Conservation (phyloP, 352 stramenopile genomes). For the Peronospora belbahrii region DNA sequence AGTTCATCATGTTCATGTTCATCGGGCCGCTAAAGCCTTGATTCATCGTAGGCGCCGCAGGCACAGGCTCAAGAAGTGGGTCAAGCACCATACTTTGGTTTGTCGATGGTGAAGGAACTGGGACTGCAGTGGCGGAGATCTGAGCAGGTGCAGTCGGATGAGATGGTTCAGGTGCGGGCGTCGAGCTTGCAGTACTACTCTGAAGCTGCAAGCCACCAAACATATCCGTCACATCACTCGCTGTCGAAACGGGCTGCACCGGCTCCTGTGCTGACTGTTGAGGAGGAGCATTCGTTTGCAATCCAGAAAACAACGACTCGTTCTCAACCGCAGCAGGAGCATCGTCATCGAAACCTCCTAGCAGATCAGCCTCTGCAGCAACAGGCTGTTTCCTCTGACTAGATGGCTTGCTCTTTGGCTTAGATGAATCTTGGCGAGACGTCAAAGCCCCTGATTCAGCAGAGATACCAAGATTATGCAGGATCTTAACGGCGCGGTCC, state of each 20-base stretch:
- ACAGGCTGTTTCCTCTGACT: slow-evolving; percentile 34
- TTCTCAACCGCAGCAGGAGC: slow-evolving; percentile 31
- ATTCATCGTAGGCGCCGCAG: slow-evolving; percentile 36
- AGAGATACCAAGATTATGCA: slow-evolving; percentile 51
- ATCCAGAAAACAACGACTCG: slow-evolving; percentile 48
- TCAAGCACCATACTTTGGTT: slow-evolving; percentile 55
- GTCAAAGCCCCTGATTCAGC: slow-evolving; percentile 21
- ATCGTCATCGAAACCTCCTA: slow-evolving; percentile 62
- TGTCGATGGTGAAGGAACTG: slow-evolving; percentile 17
- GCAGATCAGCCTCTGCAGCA: slow-evolving; percentile 47
- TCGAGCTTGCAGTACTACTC: slow-evolving; percentile 24
- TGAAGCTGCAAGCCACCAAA: slow-evolving; percentile 70
- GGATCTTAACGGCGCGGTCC: slow-evolving; percentile 69
- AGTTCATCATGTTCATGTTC: slow-evolving; percentile 66
- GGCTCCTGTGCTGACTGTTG: slow-evolving; percentile 21
- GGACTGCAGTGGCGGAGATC: slow-evolving; percentile 14
- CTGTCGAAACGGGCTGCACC: slow-evolving; percentile 15
- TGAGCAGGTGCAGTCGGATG: slow-evolving; percentile 13
- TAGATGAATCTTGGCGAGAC: slow-evolving; percentile 19
- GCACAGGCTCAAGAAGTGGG: slow-evolving; percentile 58
- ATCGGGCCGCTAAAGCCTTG: slow-evolving; percentile 32
- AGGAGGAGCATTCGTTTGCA: slow-evolving; percentile 36
- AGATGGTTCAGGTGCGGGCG: slow-evolving; percentile 11
- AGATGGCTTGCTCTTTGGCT: slow-evolving; percentile 22
- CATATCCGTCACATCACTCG: slow-evolving; percentile 52